Conservation (phyloP, 305 asterid genomes). For the Euphrasia arctica region DNA sequence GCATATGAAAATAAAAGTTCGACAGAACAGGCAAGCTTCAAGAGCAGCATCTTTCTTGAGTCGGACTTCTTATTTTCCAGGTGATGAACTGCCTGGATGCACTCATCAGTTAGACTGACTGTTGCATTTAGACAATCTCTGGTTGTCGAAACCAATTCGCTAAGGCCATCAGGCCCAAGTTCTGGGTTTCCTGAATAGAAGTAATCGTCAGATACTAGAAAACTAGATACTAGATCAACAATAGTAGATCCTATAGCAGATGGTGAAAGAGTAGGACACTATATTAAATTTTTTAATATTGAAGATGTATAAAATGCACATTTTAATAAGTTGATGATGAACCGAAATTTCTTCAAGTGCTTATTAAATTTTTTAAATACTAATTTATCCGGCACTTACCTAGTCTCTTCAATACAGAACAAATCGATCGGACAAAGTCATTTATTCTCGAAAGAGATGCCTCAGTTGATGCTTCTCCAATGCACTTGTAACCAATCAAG, state of each 20-base stretch:
- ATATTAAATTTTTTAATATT: neutral
- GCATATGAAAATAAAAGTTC: constrained; percentile 63
- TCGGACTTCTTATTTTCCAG: constrained; percentile 56
- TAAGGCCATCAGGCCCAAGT: constrained; percentile 46
- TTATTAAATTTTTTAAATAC: neutral
- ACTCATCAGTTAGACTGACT: constrained; percentile 51
- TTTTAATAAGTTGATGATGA: constrained; percentile 10
- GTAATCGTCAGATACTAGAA: constrained; percentile 21
- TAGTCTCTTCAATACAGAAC: constrained; percentile 45
- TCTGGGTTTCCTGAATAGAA: constrained; percentile 57
- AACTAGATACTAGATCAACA: constrained; percentile 8
- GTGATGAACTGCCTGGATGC: constrained; percentile 65
- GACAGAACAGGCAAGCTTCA: constrained; percentile 75
- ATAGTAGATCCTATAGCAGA: constrained; percentile 3
- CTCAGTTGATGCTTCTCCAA: constrained; percentile 76
- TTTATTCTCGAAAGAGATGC: constrained; percentile 50
- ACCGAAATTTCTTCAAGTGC: constrained; percentile 12
- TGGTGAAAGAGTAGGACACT: neutral
- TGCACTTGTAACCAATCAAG: constrained; percentile 79
- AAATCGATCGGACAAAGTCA: constrained; percentile 59
- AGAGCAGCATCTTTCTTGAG: constrained; percentile 57
- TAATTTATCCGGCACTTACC: constrained; percentile 49
- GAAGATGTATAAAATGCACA: neutral
- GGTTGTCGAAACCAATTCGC: constrained; percentile 46
- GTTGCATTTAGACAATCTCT: constrained; percentile 70